Percentiles rank a stretch among this genome's conserved stretches.
Evolutionary conservation across 2,329 filamentous ascomycete species (phyloP).

Genomic region (Epichloe sylvatica): DNA sequence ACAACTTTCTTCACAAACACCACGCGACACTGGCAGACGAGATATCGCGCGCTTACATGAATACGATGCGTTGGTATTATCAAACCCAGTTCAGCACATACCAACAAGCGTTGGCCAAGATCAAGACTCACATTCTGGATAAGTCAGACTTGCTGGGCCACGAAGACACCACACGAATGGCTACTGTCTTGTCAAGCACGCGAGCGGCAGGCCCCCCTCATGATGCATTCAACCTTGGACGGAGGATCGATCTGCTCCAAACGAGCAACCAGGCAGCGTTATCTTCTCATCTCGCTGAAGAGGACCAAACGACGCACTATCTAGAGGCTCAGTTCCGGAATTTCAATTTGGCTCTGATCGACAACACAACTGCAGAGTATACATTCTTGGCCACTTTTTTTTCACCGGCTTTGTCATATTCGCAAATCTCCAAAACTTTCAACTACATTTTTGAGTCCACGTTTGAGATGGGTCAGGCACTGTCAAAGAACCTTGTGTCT

Average conservation of each 20-base stretch:
- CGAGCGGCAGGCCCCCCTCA: conserved; percentile 45
- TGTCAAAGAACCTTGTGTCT: conserved; percentile 64
- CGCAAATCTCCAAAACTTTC: conserved; percentile 70
- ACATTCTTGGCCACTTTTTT: conserved; percentile 89
- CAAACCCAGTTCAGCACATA: conserved; percentile 83
- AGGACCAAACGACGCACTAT: conserved; percentile 74
- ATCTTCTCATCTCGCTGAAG: conserved; percentile 80
- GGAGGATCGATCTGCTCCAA: conserved; percentile 69
- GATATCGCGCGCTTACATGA: conserved; percentile 85
- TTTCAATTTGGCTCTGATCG: conserved; percentile 85
- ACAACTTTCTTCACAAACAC: conserved; percentile 67
- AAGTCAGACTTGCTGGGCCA: conserved; percentile 71
- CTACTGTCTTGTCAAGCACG: conserved; percentile 38
- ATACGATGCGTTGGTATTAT: conserved; percentile 99
- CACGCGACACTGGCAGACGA: conserved; percentile 76
- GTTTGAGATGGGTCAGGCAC: conserved; percentile 63
- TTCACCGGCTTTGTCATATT: conserved; percentile 58
- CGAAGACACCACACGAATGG: conserved; percentile 56
- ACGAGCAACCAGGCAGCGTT: conserved; percentile 61
- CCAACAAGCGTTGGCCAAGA: conserved; percentile 64
- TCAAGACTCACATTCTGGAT: conserved; percentile 72
- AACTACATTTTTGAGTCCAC: conserved; percentile 80
- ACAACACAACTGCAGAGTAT: conserved; percentile 91
- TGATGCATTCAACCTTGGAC: conserved; percentile 79
- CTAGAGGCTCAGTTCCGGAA: conserved; percentile 84